Evolutionary conservation across 139 green algal species (phyloP).

Genomic region (Chlorella ohadii): DNA sequence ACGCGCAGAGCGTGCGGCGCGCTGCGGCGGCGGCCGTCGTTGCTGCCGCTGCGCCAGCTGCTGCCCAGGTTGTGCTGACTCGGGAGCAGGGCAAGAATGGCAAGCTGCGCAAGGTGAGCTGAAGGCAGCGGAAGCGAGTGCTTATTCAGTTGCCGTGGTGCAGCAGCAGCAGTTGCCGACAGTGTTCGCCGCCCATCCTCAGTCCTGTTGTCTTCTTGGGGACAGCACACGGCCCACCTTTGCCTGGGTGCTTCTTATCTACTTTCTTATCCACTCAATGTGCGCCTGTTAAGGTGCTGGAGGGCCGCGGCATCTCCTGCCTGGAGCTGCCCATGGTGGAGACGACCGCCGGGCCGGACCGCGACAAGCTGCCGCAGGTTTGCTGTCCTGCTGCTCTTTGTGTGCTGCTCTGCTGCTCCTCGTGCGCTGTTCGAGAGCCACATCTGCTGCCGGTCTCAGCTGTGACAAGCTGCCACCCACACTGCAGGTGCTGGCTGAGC

Average conservation of each 20-base stretch:
- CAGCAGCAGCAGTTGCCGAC: too few species aligned
- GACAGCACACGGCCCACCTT: too few species aligned
- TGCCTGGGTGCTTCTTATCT: too few species aligned
- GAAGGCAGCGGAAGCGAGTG: too few species aligned
- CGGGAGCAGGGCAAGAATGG: constrained; percentile 90
- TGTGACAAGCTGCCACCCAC: background rate
- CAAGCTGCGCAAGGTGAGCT: constrained; percentile 54
- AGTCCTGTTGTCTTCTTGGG: too few species aligned
- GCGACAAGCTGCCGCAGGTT: constrained; percentile 47
- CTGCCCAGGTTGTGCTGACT: constrained; percentile 80
- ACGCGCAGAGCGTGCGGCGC: background rate
- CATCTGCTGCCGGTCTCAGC: too few species aligned
- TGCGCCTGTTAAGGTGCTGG: constrained; percentile 41
- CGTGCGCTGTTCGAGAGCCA: too few species aligned
- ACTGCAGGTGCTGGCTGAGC: constrained; percentile 6
- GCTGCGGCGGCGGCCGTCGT: background rate
- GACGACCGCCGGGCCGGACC: constrained; percentile 76
- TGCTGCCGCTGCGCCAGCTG: background rate
- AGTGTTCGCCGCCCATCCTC: too few species aligned
- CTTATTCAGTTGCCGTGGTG: too few species aligned
- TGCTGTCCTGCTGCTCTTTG: constrained; percentile 5
- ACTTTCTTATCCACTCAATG: too few species aligned
- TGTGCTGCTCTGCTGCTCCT: background rate
- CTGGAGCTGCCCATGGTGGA: constrained; percentile 89
- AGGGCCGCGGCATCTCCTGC: constrained; percentile 49